Evolutionary conservation across 108 stramenopile species (phyloP).

Genomic region (Poteriospumella lacustris): DNA sequence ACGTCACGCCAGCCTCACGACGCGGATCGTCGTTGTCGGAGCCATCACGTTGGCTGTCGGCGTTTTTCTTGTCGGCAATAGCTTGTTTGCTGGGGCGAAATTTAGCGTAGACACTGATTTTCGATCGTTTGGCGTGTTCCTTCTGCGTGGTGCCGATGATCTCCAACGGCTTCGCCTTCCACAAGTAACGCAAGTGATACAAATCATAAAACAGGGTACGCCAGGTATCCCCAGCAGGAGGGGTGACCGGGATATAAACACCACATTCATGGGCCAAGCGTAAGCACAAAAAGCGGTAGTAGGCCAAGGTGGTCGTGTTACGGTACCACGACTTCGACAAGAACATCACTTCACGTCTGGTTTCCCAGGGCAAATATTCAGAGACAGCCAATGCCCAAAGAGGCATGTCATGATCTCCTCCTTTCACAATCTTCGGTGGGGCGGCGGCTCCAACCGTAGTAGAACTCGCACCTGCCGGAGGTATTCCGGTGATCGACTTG

Average conservation of each 20-base stretch:
- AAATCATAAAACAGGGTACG: background rate
- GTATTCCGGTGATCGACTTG: too few relatives aligned
- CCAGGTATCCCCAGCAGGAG: background rate
- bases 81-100: background rate
- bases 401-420: too few relatives aligned
- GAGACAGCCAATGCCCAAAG: background rate
- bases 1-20: background rate
- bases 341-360: background rate
- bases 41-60: background rate
- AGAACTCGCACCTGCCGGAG: too few relatives aligned
- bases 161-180: background rate
- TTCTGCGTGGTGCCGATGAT: background rate
- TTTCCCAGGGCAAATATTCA: background rate
- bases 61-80: background rate
- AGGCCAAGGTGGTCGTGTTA: background rate
- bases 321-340: background rate
- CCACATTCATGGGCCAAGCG: background rate
- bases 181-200: background rate
- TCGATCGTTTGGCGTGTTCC: background rate
- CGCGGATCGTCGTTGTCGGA: background rate
- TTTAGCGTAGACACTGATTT: conserved; percentile 7
- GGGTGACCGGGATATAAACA: background rate
- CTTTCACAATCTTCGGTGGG: too few relatives aligned
- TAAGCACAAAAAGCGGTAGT: background rate
- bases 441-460: too few relatives aligned